Evolutionary conservation across 2,329 filamentous ascomycete species (phyloP).

Genomic region (Tolypocladium tropicale): DNA sequence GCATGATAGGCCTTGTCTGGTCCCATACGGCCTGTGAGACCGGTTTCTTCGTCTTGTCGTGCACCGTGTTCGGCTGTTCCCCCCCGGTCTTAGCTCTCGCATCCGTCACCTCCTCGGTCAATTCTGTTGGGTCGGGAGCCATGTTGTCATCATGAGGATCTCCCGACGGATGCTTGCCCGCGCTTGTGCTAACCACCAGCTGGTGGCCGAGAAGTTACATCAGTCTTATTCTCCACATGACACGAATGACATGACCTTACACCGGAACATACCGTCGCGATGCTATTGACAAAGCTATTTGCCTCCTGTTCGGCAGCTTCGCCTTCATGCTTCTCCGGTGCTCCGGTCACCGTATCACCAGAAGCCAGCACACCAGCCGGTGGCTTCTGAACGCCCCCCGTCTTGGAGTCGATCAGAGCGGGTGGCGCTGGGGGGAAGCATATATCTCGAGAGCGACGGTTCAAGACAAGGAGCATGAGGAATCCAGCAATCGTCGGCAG

Average conservation of each 20-base stretch:
- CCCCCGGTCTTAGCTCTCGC: conserved; percentile 36
- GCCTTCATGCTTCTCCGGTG: conserved; percentile 72
- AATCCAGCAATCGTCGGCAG: conserved; percentile 49
- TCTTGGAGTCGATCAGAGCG: conserved; percentile 57
- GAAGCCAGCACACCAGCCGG: conserved; percentile 66
- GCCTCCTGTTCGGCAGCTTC: conserved; percentile 79
- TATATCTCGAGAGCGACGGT: conserved; percentile 47
- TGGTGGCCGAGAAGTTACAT: conserved; percentile 17
- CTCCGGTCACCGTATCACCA: conserved; percentile 67
- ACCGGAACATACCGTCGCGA: conserved; percentile 31
- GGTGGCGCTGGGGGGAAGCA: conserved; percentile 73
- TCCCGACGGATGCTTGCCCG: conserved; percentile 63
- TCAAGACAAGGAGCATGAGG: conserved; percentile 55
- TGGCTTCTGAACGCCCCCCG: conserved; percentile 69
- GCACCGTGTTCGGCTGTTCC: conserved; percentile 23
- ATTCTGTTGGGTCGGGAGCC: conserved; percentile 39
- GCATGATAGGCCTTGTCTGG: conserved; percentile 65
- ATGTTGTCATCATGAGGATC: conserved; percentile 43
- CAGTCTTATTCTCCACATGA: conserved; percentile 21
- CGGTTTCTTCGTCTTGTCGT: conserved; percentile 71
- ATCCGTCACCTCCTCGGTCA: conserved; percentile 26
- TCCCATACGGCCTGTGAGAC: conserved; percentile 70
- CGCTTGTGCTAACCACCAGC: conserved; percentile 63
- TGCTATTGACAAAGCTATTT: conserved; percentile 65
- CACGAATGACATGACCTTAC: neutral